Evolutionary conservation across 2,329 filamentous ascomycete species (phyloP).

Genomic region (Ceratocystis alfenasii): DNA sequence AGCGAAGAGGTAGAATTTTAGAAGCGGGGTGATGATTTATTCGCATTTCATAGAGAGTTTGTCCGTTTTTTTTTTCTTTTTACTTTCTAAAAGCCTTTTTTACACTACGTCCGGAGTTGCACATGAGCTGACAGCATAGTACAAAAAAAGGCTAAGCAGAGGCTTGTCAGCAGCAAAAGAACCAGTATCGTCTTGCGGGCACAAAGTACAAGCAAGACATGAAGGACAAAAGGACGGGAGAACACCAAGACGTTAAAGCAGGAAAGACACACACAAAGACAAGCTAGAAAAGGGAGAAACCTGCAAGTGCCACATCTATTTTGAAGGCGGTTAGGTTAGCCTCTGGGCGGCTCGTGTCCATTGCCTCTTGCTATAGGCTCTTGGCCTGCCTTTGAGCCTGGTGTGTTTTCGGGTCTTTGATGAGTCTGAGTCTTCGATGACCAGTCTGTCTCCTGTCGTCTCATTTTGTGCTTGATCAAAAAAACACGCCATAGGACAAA

Average conservation of each 20-base stretch:
- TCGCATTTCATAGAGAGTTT: background rate
- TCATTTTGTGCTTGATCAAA: background rate
- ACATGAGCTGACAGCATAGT: background rate
- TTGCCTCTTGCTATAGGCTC: too few relatives aligned
- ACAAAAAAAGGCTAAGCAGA: background rate
- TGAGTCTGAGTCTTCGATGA: background rate
- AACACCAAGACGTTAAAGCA: too few relatives aligned
- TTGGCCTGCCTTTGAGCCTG: background rate
- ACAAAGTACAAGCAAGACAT: conserved; percentile 3
- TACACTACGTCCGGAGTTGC: background rate
- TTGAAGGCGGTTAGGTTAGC: background rate
- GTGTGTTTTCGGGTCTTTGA: background rate
- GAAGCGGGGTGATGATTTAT: conserved; percentile 1
- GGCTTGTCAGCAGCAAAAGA: background rate
- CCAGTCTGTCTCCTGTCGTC: background rate
- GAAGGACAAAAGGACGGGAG: background rate
- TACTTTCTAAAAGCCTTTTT: background rate
- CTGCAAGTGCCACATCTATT: background rate
- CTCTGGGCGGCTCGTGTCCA: background rate
- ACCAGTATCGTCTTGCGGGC: background rate
- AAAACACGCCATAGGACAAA: background rate
- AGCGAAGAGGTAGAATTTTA: background rate
- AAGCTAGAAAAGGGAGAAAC: background rate
- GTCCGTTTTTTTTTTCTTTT: too few relatives aligned
- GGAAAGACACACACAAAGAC: background rate